Evolutionary conservation across 495 filamentous ascomycete genomes (phyloP).

Genomic region (Aspergillus haitiensis): DNA sequence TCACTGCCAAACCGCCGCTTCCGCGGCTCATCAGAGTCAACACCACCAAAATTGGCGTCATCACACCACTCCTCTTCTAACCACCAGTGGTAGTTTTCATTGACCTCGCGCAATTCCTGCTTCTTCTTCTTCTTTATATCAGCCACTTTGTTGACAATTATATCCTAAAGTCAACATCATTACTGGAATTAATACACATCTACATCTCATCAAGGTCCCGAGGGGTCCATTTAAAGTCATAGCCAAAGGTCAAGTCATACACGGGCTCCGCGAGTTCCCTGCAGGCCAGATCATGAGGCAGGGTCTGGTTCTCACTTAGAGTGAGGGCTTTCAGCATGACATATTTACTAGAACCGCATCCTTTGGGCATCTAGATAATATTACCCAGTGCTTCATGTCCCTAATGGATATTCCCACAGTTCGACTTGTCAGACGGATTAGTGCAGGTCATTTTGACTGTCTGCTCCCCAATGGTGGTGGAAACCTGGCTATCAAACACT

Average conservation of each 20-base stretch:
- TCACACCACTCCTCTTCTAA: slow-evolving; percentile 9
- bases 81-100: slow-evolving; percentile 2
- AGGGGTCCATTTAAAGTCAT: slow-evolving; percentile 13
- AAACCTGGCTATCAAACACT: slow-evolving; percentile 7
- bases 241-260: slow-evolving; percentile 11
- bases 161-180: slow-evolving; percentile 10
- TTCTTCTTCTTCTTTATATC: slow-evolving; percentile 5
- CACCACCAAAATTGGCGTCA: slow-evolving; percentile 5
- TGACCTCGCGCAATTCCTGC: slow-evolving; percentile 5
- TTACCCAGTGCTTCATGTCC: slow-evolving; percentile 10
- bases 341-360: slow-evolving; percentile 11
- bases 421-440: slow-evolving; percentile 2
- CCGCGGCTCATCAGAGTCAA: not conserved
- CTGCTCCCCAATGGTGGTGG: slow-evolving; percentile 1
- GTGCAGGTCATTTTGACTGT: slow-evolving; percentile 6
- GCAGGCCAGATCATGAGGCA: slow-evolving; percentile 1
- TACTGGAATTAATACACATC: slow-evolving; percentile 15
- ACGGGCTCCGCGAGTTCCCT: slow-evolving; percentile 2
- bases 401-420: slow-evolving; percentile 11
- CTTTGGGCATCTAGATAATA: slow-evolving; percentile 14
- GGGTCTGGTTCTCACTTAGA: slow-evolving; percentile 6
- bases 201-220: slow-evolving; percentile 9
- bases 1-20: slow-evolving; percentile 12
- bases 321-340: slow-evolving; percentile 2
- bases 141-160: slow-evolving; percentile 6